phyloP scores from a whole-genome alignment of 345 rosid genomes.

The Sisymbrium altissimum region DNA sequence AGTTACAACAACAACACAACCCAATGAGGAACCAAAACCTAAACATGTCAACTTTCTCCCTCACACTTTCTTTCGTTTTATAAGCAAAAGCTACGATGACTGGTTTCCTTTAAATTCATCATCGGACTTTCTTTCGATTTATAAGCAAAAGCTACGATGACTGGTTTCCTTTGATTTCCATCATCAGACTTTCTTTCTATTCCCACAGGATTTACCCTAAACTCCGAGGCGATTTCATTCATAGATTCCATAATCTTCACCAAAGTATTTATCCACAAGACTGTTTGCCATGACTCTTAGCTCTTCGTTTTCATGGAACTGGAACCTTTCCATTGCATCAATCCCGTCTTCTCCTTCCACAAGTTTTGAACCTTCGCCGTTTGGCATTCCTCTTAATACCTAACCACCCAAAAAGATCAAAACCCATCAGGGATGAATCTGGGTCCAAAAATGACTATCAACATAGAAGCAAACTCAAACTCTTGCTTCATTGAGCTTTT shows the following conservation, averaged over 20 bases:
- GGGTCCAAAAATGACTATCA: not conserved
- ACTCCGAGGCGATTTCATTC: conserved; percentile 25
- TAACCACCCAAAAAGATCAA: conserved; percentile 21
- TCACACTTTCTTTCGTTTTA: not conserved
- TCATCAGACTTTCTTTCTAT: conserved; percentile 3
- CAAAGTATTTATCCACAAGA: conserved; percentile 82
- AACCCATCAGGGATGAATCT: not conserved
- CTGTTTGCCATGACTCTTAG: conserved; percentile 91
- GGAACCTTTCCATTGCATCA: conserved; percentile 92
- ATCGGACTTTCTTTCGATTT: not conserved
- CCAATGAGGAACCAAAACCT: conserved; percentile 11
- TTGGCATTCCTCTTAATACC: conserved; percentile 95
- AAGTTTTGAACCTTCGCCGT: conserved; percentile 77
- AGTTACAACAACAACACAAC: conserved; percentile 25
- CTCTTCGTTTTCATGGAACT: conserved; percentile 95
- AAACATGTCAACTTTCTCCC: not conserved
- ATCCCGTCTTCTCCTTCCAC: conserved; percentile 96
- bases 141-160: conserved; percentile 12
- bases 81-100: conserved; percentile 13
- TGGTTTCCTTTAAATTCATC: conserved; percentile 20
- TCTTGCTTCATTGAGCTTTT: not conserved
- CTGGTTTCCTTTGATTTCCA: conserved; percentile 22
- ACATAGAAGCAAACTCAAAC: not conserved
- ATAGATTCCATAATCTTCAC: conserved; percentile 80
- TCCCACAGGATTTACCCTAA: not conserved